Base-by-base conservation (phyloP, 148 eudicot genomes). In the Amaranthus palmeri region DNA sequence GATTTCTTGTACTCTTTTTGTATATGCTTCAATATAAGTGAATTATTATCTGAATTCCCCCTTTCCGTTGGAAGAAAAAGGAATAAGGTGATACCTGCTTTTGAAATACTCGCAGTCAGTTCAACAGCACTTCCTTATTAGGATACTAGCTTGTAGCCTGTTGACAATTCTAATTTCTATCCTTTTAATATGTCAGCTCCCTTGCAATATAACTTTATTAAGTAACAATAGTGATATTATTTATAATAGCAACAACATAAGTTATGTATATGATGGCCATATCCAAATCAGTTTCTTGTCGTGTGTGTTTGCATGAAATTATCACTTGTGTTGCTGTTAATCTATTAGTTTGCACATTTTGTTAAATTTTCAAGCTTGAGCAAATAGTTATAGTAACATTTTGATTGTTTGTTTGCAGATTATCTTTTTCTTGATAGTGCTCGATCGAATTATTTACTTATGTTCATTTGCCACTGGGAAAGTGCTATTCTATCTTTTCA, bases 381-480 rank as follows among this genome's bases (percentile, higher is more conserved):
- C 53, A 4, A 14, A 12, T 10, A 15, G 17, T 14, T 40, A 57
- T 61, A 44, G n/a, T 59, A 72, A 66, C 68, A n/a, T 74, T 53
- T 10, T 49, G 14, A 48, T 78, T 78, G 74, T 76, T 66, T 84
- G 64, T 61, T 4, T 88, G 92, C 96, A 95, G 99, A 75, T 69
- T 62, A 96, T 96, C 80, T 96, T 96, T 83, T 92, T 96, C 89
- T 85, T 96, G 90, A 96, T 96, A 69, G 96, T 96, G 82, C 86
- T 96, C 14, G 99, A 96, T 83, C 97, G 99, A 49, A 72, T 96
- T 74, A 90, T 96, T 72, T 96, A 96, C 81, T 88, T 96, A 64
- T 92, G 99, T 73, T 96, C 99, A 74, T 92, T 92, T 82, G 96
- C 99, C 53, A 83, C 93, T 6, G 90, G 87, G 59, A 96, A 92